Conservation (phyloP, 163 green algal genomes). For the Volvox carteri region DNA sequence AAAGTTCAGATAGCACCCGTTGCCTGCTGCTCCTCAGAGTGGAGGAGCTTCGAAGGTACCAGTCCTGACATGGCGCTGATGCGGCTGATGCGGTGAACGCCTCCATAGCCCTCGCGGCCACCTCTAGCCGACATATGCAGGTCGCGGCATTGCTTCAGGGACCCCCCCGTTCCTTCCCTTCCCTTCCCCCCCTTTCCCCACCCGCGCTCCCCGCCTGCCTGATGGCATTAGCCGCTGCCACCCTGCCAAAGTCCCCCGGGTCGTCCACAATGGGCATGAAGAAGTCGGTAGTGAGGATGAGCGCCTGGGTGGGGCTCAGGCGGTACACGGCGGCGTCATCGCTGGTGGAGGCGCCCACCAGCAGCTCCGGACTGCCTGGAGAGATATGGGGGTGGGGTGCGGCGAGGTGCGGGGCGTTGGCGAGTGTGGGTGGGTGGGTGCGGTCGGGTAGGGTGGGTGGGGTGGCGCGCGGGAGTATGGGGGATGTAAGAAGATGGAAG, state of each 20-base stretch:
- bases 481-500: no score
- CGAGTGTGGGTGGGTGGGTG: background rate
- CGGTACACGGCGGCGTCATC: conserved; percentile 65
- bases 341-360: conserved; percentile 60
- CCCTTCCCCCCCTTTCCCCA: no score
- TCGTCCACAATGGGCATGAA: conserved; percentile 68
- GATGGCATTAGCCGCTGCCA: conserved; percentile 66
- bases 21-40: no score
- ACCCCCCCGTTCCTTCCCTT: no score
- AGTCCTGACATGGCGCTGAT: no score
- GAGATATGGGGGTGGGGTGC: background rate
- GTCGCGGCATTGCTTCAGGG: no score
- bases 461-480: no score
- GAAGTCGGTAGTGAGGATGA: conserved; percentile 67
- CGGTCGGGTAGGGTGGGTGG: background rate
- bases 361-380: conserved; percentile 52
- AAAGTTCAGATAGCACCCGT: no score
- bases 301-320: conserved; percentile 52
- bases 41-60: no score
- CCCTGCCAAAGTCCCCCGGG: conserved; percentile 58
- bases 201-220: conserved; percentile 22
- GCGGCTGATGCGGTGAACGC: no score
- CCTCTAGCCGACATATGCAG: no score
- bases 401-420: background rate
- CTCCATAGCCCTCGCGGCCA: no score